Conservation (phyloP, 202 grass and related monocot species). For the Zizania palustris region DNA sequence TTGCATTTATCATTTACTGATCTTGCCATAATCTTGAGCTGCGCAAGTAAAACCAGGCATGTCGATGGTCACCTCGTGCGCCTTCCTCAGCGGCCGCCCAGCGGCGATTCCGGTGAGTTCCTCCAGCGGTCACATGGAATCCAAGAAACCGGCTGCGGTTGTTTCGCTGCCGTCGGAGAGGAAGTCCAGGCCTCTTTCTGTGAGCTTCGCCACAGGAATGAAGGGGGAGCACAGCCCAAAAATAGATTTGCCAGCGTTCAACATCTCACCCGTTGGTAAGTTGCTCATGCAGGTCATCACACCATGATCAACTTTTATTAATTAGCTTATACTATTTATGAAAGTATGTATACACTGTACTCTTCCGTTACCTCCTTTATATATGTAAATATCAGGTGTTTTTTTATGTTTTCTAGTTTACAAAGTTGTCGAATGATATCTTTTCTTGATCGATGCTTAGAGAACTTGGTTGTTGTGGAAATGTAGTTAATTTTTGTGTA, state of each 20-base stretch:
- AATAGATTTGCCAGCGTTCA: constrained; percentile 36
- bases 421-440: not conserved
- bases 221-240: constrained; percentile 33
- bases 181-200: constrained; percentile 11
- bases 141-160: not conserved
- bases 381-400: not conserved
- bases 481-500: not conserved
- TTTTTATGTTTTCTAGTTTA: not conserved
- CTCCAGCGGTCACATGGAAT: not conserved
- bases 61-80: constrained; percentile 38
- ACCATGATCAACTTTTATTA: not conserved
- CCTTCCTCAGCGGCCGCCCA: not conserved
- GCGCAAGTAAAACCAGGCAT: not conserved
- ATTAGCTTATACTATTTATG: not conserved
- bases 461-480: not conserved
- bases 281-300: not conserved
- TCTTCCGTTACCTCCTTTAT: not conserved
- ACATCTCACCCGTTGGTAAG: constrained; percentile 41
- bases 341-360: not conserved
- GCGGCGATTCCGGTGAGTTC: not conserved
- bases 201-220: not conserved
- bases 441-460: not conserved
- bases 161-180: not conserved
- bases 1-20: not conserved
- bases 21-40: not conserved